Base-by-base conservation (phyloP, 441 rosid species). In the Corymbia calophylla region DNA sequence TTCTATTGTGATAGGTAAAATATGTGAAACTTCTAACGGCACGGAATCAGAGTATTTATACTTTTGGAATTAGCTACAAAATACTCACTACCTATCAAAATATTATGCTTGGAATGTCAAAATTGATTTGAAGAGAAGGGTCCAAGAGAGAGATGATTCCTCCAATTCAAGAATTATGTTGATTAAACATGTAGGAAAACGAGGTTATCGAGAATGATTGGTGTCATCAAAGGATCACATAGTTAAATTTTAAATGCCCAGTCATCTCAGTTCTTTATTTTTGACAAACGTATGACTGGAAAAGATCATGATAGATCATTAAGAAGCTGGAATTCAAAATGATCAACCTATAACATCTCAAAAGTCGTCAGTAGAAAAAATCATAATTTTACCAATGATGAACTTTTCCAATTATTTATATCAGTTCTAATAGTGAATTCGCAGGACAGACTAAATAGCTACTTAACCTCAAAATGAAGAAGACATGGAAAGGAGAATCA, bases 1-100 rank as follows among this genome's bases (percentile, higher is more conserved):
- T 58, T 25, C 64, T 58, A 10, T 25, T 12, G 0, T 25, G n/a
- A 25, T 0, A 2, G n/a, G n/a, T 25, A 58, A 1, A 58, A 2
- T 25, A 25, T 23, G n/a, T 25, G 14, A 58, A 58, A 58, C 23
- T 25, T 27, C 12, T 58, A 58, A 58, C 64, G 23, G 0, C n/a
- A 9, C 9, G 1, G 2, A 29, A 13, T 12, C 5, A 0, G 18
- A 29, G 73, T 16, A 32, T 64, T n/a, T 64, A 17, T 14, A 64
- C 70, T n/a, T 14, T 29, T 15, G 9, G 70, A 60, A 60, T 56
- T n/a, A n/a, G n/a, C n/a, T n/a, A n/a, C n/a, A n/a, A n/a, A n/a
- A n/a, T n/a, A n/a, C n/a, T n/a, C n/a, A 14, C 70, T 15, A 1
- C 32, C 9, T 5, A 27, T 27, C 31, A 23, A 27, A 60, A 60